A percentile compares a stretch with the other conserved stretches of the same genome.
phyloP scores from a whole-genome alignment of 1,284 basidiomycete species.

The Sanghuangporus sanghuang region DNA sequence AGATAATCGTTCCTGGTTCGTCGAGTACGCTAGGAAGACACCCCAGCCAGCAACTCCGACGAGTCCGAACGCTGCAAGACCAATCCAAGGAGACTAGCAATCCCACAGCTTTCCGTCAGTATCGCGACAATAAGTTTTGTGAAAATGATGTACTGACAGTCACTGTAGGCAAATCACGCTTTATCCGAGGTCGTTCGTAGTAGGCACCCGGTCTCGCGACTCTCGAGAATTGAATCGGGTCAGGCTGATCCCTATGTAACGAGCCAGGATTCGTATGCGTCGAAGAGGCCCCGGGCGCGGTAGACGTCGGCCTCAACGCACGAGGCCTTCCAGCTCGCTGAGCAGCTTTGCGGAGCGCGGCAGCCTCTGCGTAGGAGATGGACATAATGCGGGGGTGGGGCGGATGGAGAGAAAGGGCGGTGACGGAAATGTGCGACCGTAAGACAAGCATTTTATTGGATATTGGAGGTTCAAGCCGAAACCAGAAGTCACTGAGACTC shows the following conservation, averaged over 20 bases:
- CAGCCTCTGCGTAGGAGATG: constrained; percentile 14
- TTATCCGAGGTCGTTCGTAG: constrained; percentile 16
- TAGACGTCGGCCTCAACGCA: neutral
- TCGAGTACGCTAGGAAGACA: constrained; percentile 60
- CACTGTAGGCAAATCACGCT: constrained; percentile 15
- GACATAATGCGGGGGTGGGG: constrained; percentile 8
- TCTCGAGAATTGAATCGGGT: constrained; percentile 6
- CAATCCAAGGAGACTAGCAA: constrained; percentile 51
- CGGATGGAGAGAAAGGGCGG: neutral
- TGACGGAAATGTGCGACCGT: neutral
- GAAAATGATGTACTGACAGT: constrained; percentile 2
- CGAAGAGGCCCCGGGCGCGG: constrained; percentile 6
- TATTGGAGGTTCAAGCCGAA: neutral
- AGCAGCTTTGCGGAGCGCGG: constrained; percentile 15
- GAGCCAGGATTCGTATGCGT: neutral
- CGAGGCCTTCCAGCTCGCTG: constrained; percentile 6
- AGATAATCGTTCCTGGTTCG: constrained; percentile 74
- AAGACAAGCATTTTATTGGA: constrained; percentile 14
- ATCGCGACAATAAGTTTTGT: neutral
- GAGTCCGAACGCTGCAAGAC: constrained; percentile 43
- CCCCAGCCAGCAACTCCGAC: constrained; percentile 61
- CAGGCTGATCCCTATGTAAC: neutral
- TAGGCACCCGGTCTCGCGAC: constrained; percentile 16
- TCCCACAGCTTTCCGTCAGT: neutral
- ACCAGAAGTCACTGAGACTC: neutral